phyloP scores from a whole-genome alignment of 257 asterid genomes.

The Prunella vulgaris region DNA sequence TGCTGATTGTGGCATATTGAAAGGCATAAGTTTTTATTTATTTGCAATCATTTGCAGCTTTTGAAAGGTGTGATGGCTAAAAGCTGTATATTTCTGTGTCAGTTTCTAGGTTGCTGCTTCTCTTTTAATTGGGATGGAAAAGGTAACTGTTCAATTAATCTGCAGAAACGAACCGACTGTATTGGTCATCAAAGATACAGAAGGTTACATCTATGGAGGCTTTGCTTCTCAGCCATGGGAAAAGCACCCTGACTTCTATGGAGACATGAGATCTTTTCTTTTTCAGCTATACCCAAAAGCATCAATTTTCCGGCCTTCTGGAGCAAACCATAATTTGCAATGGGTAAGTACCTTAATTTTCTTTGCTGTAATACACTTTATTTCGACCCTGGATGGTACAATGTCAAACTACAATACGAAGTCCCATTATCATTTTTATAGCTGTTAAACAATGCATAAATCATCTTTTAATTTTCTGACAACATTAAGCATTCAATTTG shows the following conservation, averaged over 20 bases:
- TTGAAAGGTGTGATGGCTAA: conserved; percentile 10
- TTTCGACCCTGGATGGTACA: neutral
- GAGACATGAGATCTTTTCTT: conserved; percentile 77
- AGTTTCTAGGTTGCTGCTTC: conserved; percentile 28
- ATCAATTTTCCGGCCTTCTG: conserved; percentile 77
- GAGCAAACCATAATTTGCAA: conserved; percentile 81
- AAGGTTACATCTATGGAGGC: conserved; percentile 86
- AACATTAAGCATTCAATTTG: neutral
- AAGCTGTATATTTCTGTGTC: conserved; percentile 8
- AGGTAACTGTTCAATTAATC: conserved; percentile 38
- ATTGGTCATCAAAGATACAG: conserved; percentile 73
- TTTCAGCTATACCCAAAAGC: conserved; percentile 85
- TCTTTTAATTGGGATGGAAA: conserved; percentile 24
- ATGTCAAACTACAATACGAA: neutral
- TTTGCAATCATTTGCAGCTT: neutral
- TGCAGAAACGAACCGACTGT: conserved; percentile 83
- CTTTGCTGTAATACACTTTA: neutral
- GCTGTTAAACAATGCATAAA: neutral
- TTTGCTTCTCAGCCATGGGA: conserved; percentile 98
- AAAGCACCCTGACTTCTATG: conserved; percentile 74
- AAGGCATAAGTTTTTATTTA: neutral
- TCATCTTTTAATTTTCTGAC: neutral
- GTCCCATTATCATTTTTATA: neutral
- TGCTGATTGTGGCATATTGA: neutral
- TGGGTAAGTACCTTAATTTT: conserved; percentile 54